A percentile compares a stretch with the other conserved stretches of the same genome.
Conservation (phyloP, 352 stramenopile genomes). For the Phytophthora niederhauseri region DNA sequence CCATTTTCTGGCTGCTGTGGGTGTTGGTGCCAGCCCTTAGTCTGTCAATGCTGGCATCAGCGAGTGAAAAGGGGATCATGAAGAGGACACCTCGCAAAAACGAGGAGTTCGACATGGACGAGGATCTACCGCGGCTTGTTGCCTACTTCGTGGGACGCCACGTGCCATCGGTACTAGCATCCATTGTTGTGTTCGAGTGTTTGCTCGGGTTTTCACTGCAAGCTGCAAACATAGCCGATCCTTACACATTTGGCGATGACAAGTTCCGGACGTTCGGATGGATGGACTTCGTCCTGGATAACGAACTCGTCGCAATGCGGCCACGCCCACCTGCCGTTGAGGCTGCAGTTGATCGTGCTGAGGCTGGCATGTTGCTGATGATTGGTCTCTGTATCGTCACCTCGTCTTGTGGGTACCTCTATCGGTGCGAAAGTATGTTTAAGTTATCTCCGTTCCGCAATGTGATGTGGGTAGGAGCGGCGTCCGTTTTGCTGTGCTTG, state of each 20-base stretch:
- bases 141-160: constrained; percentile 79
- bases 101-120: constrained; percentile 62
- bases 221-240: constrained; percentile 29
- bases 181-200: constrained; percentile 72
- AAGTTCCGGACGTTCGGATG: constrained; percentile 49
- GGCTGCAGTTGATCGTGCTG: constrained; percentile 71
- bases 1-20: constrained; percentile 88
- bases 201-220: constrained; percentile 73
- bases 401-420: constrained; percentile 78
- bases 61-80: constrained; percentile 77
- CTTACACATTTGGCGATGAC: constrained; percentile 11
- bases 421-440: constrained; percentile 80
- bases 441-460: constrained; percentile 73
- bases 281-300: constrained; percentile 71
- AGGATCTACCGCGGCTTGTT: constrained; percentile 62
- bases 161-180: constrained; percentile 61
- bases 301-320: constrained; percentile 45
- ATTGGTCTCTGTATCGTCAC: constrained; percentile 70
- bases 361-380: constrained; percentile 75
- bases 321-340: constrained; percentile 54
- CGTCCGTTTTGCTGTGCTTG: constrained; percentile 43
- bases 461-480: constrained; percentile 59
- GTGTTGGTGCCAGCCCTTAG: constrained; percentile 75
- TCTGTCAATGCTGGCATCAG: constrained; percentile 79
- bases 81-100: constrained; percentile 89